Evolutionary conservation across 345 rosid genomes (phyloP), one percentile per base, ranked within the genome.

Genomic region (Carallia brachiata): DNA sequence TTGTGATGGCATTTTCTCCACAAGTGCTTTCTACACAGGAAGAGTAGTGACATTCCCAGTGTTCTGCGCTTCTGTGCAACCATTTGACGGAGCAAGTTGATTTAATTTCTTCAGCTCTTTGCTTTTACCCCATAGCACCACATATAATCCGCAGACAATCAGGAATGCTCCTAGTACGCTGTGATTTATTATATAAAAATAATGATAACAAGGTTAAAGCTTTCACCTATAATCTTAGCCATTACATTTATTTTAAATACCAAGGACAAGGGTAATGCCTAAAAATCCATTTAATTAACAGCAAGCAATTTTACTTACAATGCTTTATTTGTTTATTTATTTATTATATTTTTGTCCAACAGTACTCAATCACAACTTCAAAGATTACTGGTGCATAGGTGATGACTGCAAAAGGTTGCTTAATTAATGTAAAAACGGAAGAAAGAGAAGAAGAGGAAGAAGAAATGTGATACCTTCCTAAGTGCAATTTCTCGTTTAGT

Each of bases 101-200:
- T 7, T 34, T 30, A 32, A n/a, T 54, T 28, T 67, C 77, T 79
- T 73, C 77, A 67, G 64, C 78, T 85, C 88, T 68, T 74, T 71
- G 75, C 74, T 66, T 66, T 80, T 85, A 47, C 82, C 86, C 88
- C 88, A 85, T 12, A 85, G 65, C 73, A 82, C 88, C 60, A 65
- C 56, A 53, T 85, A 85, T 59, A 85, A 61, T 37, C 84, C 88
- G 61, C 71, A 48, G 36, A 82, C 74, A 36, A 82, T 82, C 39
- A 85, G 60, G 28, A 66, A 72, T 8, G 83, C 69, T 72, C 86
- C 86, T 23, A 82, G 6, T 53, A 82, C 47, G 72, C 84, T 85
- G 84, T 62, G 63, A 53, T 55, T 17, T 40, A 23, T 62, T 47
- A 63, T 62, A 31, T 13, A 23, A 17, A 52, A 32, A 32, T 1